These are phyloP conservation scores for Exidia glandulosa DNA, from an alignment of 768 basidiomycete genomes.

Conservation along the genomic window DNA sequence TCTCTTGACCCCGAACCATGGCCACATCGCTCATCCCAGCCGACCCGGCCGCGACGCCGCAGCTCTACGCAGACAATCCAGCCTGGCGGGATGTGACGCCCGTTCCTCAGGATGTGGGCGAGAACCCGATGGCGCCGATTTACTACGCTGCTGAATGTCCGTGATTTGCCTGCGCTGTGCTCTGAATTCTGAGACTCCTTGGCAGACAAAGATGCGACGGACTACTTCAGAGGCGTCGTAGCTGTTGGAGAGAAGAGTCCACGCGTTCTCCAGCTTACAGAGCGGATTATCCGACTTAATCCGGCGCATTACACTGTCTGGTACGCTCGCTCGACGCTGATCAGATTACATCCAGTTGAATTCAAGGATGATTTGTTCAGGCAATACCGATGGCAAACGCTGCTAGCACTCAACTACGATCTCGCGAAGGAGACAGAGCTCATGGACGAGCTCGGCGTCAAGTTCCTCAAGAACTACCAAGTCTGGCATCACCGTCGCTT, in stretches of 20 bases:
- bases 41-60: not conserved
- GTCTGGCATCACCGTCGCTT: constrained; percentile 92
- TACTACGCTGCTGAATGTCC: constrained; percentile 82
- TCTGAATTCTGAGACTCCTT: not conserved
- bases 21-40: not conserved
- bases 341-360: not conserved
- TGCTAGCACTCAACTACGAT: constrained; percentile 53
- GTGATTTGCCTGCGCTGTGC: constrained; percentile 19
- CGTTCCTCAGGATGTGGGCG: constrained; percentile 66
- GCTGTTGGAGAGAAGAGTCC: constrained; percentile 66
- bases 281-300: constrained; percentile 79
- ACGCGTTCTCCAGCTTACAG: constrained; percentile 79
- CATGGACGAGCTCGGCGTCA: constrained; percentile 79
- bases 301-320: constrained; percentile 97
- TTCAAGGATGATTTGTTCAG: constrained; percentile 26
- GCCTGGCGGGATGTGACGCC: constrained; percentile 79
- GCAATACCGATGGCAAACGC: constrained; percentile 91
- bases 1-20: not conserved
- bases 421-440: constrained; percentile 69
- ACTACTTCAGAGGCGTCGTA: constrained; percentile 82
- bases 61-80: constrained; percentile 46
- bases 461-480: constrained; percentile 90
- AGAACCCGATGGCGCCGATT: constrained; percentile 79
- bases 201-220: constrained; percentile 83
- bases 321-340: constrained; percentile 32